Base-by-base conservation (phyloP, 352 stramenopile genomes). In the Phytophthora pseudosyringae region DNA sequence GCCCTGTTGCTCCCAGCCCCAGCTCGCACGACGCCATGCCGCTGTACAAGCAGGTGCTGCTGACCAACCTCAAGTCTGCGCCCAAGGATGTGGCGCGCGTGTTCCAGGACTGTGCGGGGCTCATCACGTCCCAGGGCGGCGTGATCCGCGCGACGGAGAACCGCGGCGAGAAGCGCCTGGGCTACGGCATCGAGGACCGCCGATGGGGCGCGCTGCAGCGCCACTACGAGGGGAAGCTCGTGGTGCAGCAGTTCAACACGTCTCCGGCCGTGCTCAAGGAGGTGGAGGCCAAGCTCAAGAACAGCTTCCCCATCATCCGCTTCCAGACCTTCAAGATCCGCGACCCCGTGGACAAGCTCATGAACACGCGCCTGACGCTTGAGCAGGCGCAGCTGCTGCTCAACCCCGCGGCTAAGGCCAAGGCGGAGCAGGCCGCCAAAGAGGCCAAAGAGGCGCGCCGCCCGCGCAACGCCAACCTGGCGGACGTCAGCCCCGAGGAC, bases 31-130 rank as follows among this genome's bases (percentile, higher is more conserved):
- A 56, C 52, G 48, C 41, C 35, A 95, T 95, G 87, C 85, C 86
- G 74, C 82, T 95, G 43, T 95, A 95, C 76, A 95, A 95, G 84
- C 87, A 95, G 61, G 87, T 95, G 71, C 79, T 94, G 52, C 64
- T 95, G 52, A 94, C 87, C 39, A 95, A 93, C 76, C 80, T 93
- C 69, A 95, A 95, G 83, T 87, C 85, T 35, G 80, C 87, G 69
- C 87, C 87, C 26, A 89, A 89, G 62, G 85, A 95, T 31, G 85
- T 93, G 58, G 85, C 87, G 52, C 74, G 84, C 56, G 76, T 92
- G 45, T 95, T 95, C 69, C 83, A 95, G 73, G 87, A 95, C 58
- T 87, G 80, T 65, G 82, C 87, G 52, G 56, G 78, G 49, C 60
- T 94, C 46, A 87, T 95, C 62, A 88, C 83, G 39, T 64, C 63